These are phyloP conservation scores for Talaromyces nanjingensis DNA, from an alignment of 495 filamentous ascomycete species.

Conservation along the genomic window DNA sequence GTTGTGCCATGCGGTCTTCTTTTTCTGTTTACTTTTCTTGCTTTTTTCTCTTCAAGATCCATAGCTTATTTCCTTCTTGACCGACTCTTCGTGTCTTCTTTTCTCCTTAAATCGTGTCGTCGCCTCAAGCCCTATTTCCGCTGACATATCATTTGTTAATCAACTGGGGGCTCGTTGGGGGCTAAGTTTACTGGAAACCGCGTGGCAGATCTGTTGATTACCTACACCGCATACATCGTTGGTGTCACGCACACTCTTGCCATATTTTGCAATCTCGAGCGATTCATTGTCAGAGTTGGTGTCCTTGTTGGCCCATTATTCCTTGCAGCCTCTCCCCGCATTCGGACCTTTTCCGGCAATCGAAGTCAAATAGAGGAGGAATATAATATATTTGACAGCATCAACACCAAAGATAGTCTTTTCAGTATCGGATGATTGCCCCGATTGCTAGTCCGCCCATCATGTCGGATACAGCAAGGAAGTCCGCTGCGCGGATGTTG, in stretches of 20 bases:
- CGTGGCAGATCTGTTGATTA: background rate
- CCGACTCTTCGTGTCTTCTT: background rate
- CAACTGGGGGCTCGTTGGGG: background rate
- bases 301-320: background rate
- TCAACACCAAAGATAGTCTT: background rate
- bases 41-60: background rate
- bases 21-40: background rate
- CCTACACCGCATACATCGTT: background rate
- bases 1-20: background rate
- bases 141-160: background rate
- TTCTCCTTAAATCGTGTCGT: background rate
- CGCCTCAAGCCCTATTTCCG: background rate
- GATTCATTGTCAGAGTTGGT: too few species aligned
- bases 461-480: constrained; percentile 54
- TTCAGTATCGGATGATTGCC: background rate
- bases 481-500: constrained; percentile 75
- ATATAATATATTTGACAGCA: background rate
- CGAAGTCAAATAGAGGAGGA: background rate
- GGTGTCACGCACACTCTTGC: background rate
- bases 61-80: background rate
- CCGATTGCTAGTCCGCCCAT: background rate
- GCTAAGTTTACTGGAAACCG: background rate
- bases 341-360: background rate
- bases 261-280: background rate
- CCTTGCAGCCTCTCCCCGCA: background rate